phyloP scores from a whole-genome alignment of 148 eudicot genomes.

The Suaeda aralocaspica region DNA sequence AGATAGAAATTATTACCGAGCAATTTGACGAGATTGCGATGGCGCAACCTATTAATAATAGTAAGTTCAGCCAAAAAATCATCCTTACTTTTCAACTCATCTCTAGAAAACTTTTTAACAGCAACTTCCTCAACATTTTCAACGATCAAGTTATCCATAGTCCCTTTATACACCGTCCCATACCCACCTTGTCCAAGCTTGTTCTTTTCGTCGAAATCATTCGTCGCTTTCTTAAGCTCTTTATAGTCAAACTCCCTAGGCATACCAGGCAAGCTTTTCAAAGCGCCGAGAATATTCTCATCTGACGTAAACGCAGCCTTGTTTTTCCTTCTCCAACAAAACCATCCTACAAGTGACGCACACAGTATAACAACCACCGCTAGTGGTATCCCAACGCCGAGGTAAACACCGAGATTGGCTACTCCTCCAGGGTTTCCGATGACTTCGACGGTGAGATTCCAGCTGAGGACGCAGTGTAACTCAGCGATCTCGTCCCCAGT shows the following conservation, averaged over 20 bases:
- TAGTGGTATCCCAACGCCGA: slow-evolving; percentile 14
- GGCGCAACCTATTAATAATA: slow-evolving; percentile 82
- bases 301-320: slow-evolving; percentile 23
- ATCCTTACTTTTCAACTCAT: slow-evolving; percentile 62
- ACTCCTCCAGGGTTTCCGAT: slow-evolving; percentile 14
- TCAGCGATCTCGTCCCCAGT: slow-evolving; percentile 42
- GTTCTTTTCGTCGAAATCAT: slow-evolving; percentile 56
- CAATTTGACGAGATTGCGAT: slow-evolving; percentile 71
- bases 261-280: slow-evolving; percentile 67
- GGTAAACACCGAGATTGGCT: neutral
- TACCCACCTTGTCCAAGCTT: slow-evolving; percentile 77
- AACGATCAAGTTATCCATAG: slow-evolving; percentile 13
- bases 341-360: slow-evolving; percentile 12
- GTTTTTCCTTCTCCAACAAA: slow-evolving; percentile 20
- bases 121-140: slow-evolving; percentile 66
- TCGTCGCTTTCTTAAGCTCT: slow-evolving; percentile 71
- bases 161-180: slow-evolving; percentile 70
- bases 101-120: slow-evolving; percentile 73
- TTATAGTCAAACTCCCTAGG: slow-evolving; percentile 67
- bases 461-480: slow-evolving; percentile 71
- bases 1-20: slow-evolving; percentile 42
- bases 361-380: slow-evolving; percentile 18
- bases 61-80: slow-evolving; percentile 92
- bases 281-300: slow-evolving; percentile 49
- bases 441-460: slow-evolving; percentile 69